Evolutionary conservation across 441 rosid species (phyloP).

Genomic region (Adansonia grandidieri): DNA sequence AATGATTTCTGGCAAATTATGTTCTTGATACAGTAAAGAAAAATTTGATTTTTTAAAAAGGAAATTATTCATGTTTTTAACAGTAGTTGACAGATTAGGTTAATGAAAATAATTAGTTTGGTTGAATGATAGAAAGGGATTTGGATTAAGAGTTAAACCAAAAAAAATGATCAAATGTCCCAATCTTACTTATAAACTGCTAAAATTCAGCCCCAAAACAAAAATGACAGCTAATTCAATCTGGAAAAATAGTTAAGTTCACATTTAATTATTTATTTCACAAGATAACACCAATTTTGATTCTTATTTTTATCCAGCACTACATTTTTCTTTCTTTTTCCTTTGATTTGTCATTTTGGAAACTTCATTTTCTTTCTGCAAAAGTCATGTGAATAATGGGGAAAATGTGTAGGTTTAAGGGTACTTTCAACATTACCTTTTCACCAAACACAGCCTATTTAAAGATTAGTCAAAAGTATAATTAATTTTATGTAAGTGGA

Average conservation of each 20-base stretch:
- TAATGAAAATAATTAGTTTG: slow-evolving; percentile 43
- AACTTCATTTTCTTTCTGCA: slow-evolving; percentile 33
- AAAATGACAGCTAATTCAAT: slow-evolving; percentile 4
- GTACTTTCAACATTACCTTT: slow-evolving; percentile 40
- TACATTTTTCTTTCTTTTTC: not conserved
- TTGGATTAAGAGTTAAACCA: slow-evolving; percentile 20
- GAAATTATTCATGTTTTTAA: not conserved
- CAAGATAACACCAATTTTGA: not conserved
- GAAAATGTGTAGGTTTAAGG: slow-evolving; percentile 42
- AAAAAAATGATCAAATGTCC: slow-evolving; percentile 30
- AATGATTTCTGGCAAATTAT: not conserved
- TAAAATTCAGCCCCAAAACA: not conserved
- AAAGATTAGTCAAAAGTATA: slow-evolving; percentile 4
- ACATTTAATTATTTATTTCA: not conserved
- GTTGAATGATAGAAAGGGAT: slow-evolving; percentile 27
- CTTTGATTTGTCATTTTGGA: not conserved
- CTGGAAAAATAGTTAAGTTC: not conserved
- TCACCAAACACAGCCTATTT: slow-evolving; percentile 45
- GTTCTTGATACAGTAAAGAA: too few species aligned
- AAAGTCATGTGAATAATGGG: slow-evolving; percentile 46
- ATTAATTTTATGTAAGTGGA: not conserved
- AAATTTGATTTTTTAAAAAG: too few species aligned
- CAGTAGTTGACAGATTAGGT: slow-evolving; percentile 47
- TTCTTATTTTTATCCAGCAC: not conserved
- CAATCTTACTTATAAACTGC: slow-evolving; percentile 30